Percentiles rank a stretch among this genome's conserved stretches.
Evolutionary conservation across 208 protist genomes (phyloP).

Genomic region (Trypanosoma boissoni): DNA sequence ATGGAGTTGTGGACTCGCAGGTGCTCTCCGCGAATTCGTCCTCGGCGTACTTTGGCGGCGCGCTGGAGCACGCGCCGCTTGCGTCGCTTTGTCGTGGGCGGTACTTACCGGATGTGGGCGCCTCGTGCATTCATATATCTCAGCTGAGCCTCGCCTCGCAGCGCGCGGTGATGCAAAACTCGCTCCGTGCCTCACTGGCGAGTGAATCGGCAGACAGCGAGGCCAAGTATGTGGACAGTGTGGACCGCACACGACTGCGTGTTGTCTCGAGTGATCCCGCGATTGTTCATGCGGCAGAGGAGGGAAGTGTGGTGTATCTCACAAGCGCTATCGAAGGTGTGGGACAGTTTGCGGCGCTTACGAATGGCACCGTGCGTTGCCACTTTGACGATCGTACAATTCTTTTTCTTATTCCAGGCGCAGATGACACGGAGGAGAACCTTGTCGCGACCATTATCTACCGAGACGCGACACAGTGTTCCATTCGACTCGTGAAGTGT

Average conservation of each 20-base stretch:
- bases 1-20: slow-evolving; percentile 6
- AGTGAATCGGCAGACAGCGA: too few relatives aligned
- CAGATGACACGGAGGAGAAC: slow-evolving; percentile 52
- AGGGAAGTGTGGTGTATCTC: slow-evolving; percentile 42
- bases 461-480: slow-evolving; percentile 63
- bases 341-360: slow-evolving; percentile 74
- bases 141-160: slow-evolving; percentile 36
- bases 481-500: slow-evolving; percentile 59
- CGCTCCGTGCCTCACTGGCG: too few relatives aligned
- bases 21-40: not conserved
- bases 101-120: slow-evolving; percentile 33
- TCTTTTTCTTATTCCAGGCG: slow-evolving; percentile 63
- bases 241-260: slow-evolving; percentile 26
- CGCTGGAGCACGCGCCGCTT: slow-evolving; percentile 24
- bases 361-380: slow-evolving; percentile 73
- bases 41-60: slow-evolving; percentile 22
- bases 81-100: slow-evolving; percentile 23
- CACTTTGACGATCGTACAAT: slow-evolving; percentile 83
- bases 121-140: slow-evolving; percentile 45
- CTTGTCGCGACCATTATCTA: slow-evolving; percentile 57
- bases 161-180: slow-evolving; percentile 14
- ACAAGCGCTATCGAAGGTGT: slow-evolving; percentile 71
- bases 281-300: slow-evolving; percentile 9
- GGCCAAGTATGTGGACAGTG: not conserved
- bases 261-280: slow-evolving; percentile 18